Base-by-base conservation (phyloP, 1,284 basidiomycete genomes). In the Irpex sp. region DNA sequence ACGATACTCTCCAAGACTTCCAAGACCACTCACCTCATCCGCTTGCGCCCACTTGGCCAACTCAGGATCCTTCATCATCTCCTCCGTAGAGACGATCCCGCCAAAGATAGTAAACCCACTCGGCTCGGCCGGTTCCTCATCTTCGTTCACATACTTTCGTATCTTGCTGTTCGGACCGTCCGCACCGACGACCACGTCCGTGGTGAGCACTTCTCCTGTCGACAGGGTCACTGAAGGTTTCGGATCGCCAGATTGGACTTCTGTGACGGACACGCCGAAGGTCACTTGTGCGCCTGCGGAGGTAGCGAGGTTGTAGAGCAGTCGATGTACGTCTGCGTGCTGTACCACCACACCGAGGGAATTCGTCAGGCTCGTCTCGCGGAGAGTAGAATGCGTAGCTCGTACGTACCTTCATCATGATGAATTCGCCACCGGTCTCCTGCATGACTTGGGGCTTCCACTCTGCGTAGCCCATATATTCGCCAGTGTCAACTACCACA, bases 361-460 rank as follows among this genome's bases (percentile, higher is more conserved):
- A 4, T 26, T 4, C 2, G 26, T 26, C 26, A 4, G 2, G 2
- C 26, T 26, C 26, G 26, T 26, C 2, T 3, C 4, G 26, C n/a
- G 26, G 26, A 26, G 2, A 26, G 26, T 26, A 7, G 17, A 5
- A 13, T 9, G 9, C 4, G 40, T 5, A 44, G 15, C 15, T 71
- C 78, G 65, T 63, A 26, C 26, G 26, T 26, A 83, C 83, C 67
- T 80, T 75, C 66, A 84, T 78, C 59, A 85, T 70, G 54, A 81
- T 70, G 66, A 85, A 85, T 19, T 83, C 80, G 1, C 80, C 84
- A 5, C 85, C 85, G 0, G 81, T 79, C 64, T 85, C 85, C 60
- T 78, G 73, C 63, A 87, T 77, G 5, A 86, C 77, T 36, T 82
- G 81, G 59, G 83, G 78, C 63, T 77, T 76, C 83, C 85, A 86